Base-by-base conservation (phyloP, 805 yeast genomes). In the Spathaspora gorwiae region DNA sequence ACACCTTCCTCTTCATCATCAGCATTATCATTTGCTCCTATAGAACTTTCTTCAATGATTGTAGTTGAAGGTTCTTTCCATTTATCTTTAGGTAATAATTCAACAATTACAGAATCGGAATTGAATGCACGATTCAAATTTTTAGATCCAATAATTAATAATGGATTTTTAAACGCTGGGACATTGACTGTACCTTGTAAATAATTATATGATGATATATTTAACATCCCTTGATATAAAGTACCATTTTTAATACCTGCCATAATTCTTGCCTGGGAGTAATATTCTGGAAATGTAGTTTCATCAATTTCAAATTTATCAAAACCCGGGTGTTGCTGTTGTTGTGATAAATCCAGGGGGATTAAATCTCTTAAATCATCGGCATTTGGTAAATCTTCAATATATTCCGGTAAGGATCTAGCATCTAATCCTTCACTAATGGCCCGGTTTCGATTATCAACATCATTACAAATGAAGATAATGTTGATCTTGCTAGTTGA, bases 181-280 rank as follows among this genome's bases (percentile, higher is more conserved):
- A 86, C 78, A 42, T 80, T 76, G 2, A 94, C 84, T 0, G 86
- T 76, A 42, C 96, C 99, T 67, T 94, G 96, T 47, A 90, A 72
- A 57, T 86, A 83, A 61, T 94, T 94, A 62, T 89, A 94, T 14
- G 90, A 82, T 5, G 92, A 87, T 13, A 90, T 80, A 53, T 80
- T 79, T 54, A 94, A 75, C 27, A 75, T 74, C 30, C 99, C 99
- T 65, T 89, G 97, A 60, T 84, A 86, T 39, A 94, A 68, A 10
- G 92, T 82, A 19, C 96, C 96, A 55, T 82, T 86, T 59, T 84
- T 86, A 49, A 92, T 64, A 38, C 99, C 99, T 41, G 96, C 98
- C 79, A 89, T 80, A 11, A 90, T 72, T 66, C 96, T 77, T 0
- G 98, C 80, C 37, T 82, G 79, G 5, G 90, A 65, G 61, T 86